These are phyloP conservation scores for Arthrobotrys megalospora DNA, from an alignment of 2,329 filamentous ascomycete species.

Conservation along the genomic window DNA sequence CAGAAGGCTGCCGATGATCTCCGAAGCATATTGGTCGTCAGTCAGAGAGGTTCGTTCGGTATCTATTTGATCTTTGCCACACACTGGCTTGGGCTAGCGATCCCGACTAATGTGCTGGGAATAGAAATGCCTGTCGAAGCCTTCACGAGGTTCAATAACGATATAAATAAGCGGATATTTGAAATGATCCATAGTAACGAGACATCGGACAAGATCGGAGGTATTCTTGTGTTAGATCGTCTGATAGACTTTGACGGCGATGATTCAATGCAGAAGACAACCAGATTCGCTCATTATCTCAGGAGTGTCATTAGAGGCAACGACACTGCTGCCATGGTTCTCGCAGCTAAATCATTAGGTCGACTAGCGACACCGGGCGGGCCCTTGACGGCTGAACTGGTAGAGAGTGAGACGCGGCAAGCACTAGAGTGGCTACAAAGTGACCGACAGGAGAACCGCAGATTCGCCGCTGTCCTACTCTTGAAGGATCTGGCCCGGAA, in stretches of 20 bases:
- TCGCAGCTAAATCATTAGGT: slow-evolving; percentile 88
- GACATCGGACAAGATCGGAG: slow-evolving; percentile 88
- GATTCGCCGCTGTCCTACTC: slow-evolving; percentile 92
- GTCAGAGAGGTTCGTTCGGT: slow-evolving; percentile 68
- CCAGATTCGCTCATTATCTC: slow-evolving; percentile 91
- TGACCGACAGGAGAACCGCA: slow-evolving; percentile 90
- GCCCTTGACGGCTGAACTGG: slow-evolving; percentile 92
- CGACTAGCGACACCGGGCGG: slow-evolving; percentile 93
- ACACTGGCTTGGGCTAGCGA: neutral
- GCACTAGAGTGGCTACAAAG: slow-evolving; percentile 97
- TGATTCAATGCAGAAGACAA: slow-evolving; percentile 92
- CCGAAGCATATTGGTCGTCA: slow-evolving; percentile 68
- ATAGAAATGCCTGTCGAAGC: slow-evolving; percentile 84
- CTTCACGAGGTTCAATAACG: slow-evolving; percentile 80
- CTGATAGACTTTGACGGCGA: slow-evolving; percentile 97
- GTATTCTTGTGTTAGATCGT: slow-evolving; percentile 90
- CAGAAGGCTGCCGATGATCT: slow-evolving; percentile 69
- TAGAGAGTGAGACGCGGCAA: slow-evolving; percentile 96
- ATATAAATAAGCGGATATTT: slow-evolving; percentile 77
- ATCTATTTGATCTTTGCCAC: slow-evolving; percentile 5
- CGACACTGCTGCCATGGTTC: slow-evolving; percentile 90
- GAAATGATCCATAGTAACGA: slow-evolving; percentile 87
- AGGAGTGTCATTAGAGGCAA: slow-evolving; percentile 90
- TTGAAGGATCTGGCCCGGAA: slow-evolving; percentile 91
- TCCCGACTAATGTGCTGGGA: slow-evolving; percentile 35